Conservation (phyloP, 148 eudicot genomes). For the Spergularia marina region DNA sequence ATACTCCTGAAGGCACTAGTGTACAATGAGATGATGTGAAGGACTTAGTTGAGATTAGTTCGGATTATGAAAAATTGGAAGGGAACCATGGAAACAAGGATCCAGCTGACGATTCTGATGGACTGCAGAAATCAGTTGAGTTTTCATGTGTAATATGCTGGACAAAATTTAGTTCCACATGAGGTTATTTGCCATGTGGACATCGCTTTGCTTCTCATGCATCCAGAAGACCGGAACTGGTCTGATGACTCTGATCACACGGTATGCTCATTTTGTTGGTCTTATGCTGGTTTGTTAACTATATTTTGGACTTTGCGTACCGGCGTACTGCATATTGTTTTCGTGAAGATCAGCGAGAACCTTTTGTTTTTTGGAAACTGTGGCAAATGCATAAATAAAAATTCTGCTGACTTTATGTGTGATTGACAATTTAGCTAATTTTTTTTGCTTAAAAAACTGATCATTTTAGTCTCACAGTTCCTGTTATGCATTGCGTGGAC, state of each 20-base stretch:
- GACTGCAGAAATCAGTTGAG: constrained; percentile 34
- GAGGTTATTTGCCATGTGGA: constrained; percentile 90
- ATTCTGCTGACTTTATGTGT: neutral
- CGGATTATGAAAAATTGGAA: neutral
- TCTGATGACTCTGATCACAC: constrained; percentile 75
- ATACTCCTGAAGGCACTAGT: constrained; percentile 19
- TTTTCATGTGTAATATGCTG: constrained; percentile 88
- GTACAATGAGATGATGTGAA: constrained; percentile 2
- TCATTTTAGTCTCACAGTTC: neutral
- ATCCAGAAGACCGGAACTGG: constrained; percentile 91
- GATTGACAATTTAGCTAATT: neutral
- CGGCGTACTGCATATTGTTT: neutral
- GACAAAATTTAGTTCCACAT: constrained; percentile 71
- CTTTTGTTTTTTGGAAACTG: no score
- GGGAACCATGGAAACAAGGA: constrained; percentile 10
- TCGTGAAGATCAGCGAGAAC: neutral
- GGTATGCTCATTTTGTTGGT: constrained; percentile 41
- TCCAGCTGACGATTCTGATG: constrained; percentile 19
- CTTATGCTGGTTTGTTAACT: constrained; percentile 11
- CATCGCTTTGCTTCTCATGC: constrained; percentile 91
- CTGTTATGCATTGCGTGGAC: neutral
- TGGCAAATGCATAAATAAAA: neutral
- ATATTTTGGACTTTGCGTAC: neutral
- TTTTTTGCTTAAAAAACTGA: neutral
- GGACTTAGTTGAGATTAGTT: constrained; percentile 22